Base-by-base conservation (phyloP, 139 green algal species). In the Chlamydomonas schloesseri region DNA sequence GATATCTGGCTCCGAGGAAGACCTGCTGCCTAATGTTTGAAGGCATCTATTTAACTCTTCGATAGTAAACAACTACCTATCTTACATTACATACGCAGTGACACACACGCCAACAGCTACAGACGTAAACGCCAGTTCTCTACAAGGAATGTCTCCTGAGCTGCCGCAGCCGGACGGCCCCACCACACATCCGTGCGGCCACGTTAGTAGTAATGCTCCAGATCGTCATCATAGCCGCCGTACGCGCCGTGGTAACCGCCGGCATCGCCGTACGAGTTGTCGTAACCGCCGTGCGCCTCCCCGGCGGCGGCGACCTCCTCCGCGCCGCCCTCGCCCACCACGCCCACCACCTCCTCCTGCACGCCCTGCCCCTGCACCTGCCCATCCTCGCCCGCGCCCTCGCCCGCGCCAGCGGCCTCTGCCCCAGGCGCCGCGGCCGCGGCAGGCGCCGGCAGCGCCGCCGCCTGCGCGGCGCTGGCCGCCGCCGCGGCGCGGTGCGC, bases 191-290 rank as follows among this genome's bases (percentile, higher is more conserved):
- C 42, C 5, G 42, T 50, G 6, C 42, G 8, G 42, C 42, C 42
- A 8, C 31, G 50, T 58, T 24, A 85, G 31, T 85, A 85, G 42
- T 85, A 85, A 3, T 31, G 31, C 11, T 85, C 79, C 20, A 62
- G 76, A 33, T 85, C 79, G 21, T 85, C 79, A 33, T 85, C 79
- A 50, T 85, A 85, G 0, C 67, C 79, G 21, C 65, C 64, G 72
- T 79, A 79, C 53, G 6, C 73, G 8, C 50, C 73, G 5, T 68
- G 53, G n/a, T 84, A 72, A 6, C 37, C 64, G 34, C 36, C 60
- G 31, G 46, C 60, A 14, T 85, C 34, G 9, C 13, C 36, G 70
- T 75, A 55, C 23, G 23, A 10, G 31, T 23, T 24, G 5, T 34
- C 79, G 79, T 85, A 84, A 2, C 46, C 71, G 60, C 60, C 60